Conservation (phyloP, 345 rosid species). For the Brassica nigra region DNA sequence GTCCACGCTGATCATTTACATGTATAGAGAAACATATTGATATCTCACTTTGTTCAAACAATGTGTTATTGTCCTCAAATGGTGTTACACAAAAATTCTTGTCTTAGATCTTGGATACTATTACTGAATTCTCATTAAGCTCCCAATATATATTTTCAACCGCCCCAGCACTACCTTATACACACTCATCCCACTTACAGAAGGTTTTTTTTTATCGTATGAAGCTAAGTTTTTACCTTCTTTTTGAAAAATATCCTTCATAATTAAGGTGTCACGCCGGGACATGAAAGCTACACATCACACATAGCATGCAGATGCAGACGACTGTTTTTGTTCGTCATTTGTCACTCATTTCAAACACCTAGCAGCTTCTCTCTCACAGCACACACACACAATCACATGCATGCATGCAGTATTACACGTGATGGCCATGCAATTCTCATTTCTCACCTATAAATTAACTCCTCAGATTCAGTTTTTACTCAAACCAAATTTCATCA, state of each 20-base stretch:
- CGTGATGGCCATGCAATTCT: conserved; percentile 33
- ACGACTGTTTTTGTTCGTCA: background rate
- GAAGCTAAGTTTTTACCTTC: background rate
- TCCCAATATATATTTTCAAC: no score
- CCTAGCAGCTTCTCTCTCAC: background rate
- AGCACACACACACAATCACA: background rate
- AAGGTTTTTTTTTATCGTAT: no score
- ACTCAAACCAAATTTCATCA: background rate
- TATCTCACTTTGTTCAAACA: background rate
- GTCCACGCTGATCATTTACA: background rate
- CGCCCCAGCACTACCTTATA: no score
- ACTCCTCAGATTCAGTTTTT: background rate
- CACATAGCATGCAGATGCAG: background rate
- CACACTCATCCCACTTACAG: no score
- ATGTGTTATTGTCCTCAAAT: background rate
- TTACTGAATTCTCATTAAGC: no score
- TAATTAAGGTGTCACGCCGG: background rate
- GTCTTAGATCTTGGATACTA: background rate
- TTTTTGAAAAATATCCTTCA: background rate
- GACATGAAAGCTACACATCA: background rate
- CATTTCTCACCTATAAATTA: background rate
- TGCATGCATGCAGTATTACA: conserved; percentile 1
- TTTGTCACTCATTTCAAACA: background rate
- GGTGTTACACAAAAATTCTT: background rate
- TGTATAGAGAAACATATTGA: background rate